These are phyloP conservation scores for Pseudonitzschia delicatissima DNA, from an alignment of 108 stramenopile genomes.

Conservation along the genomic window DNA sequence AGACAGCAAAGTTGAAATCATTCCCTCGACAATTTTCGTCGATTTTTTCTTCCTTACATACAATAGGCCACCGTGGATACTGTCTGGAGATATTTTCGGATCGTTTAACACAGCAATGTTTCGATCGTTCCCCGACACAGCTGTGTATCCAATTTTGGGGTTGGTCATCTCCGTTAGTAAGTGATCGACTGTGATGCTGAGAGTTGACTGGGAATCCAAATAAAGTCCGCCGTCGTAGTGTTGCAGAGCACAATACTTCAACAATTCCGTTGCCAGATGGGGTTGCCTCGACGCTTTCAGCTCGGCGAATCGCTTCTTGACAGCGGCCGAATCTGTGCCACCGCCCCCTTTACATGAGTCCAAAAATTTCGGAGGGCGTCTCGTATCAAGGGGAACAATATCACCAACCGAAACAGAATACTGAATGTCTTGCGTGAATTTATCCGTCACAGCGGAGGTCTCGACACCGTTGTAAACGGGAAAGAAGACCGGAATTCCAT, in stretches of 20 bases:
- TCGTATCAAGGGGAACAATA: constrained; percentile 9
- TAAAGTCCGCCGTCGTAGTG: constrained; percentile 49
- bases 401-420: constrained; percentile 8
- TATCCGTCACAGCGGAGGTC: constrained; percentile 11
- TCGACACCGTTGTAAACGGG: background rate
- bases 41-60: constrained; percentile 7
- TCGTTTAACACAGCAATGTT: constrained; percentile 34
- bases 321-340: background rate
- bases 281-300: constrained; percentile 17
- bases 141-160: background rate
- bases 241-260: constrained; percentile 68
- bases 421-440: constrained; percentile 16
- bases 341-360: background rate
- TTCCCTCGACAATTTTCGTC: constrained; percentile 16
- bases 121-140: background rate
- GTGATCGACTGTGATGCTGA: constrained; percentile 29
- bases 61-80: constrained; percentile 29
- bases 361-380: constrained; percentile 19
- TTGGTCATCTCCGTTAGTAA: background rate
- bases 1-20: constrained; percentile 34
- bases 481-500: constrained; percentile 5
- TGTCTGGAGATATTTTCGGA: constrained; percentile 7
- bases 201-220: constrained; percentile 51
- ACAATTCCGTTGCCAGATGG: constrained; percentile 63
- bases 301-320: constrained; percentile 2